Percentiles rank a stretch among this genome's conserved stretches.
phyloP scores from a whole-genome alignment of 2,329 filamentous ascomycete species.

The Xylaria sp. region DNA sequence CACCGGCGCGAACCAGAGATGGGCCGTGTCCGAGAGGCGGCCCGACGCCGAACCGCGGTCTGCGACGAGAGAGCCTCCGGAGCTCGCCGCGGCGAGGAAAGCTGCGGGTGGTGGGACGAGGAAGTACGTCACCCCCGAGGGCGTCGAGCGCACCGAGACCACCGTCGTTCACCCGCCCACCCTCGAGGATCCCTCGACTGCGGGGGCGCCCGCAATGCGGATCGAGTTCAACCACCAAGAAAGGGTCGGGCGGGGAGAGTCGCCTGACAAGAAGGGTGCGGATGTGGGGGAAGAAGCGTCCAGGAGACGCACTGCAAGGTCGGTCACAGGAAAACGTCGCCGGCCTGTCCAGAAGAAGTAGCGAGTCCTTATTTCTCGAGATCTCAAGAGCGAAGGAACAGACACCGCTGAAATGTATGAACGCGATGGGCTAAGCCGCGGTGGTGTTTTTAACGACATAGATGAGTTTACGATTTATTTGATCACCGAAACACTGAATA shows the following conservation, averaged over 20 bases:
- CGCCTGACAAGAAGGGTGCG: background rate
- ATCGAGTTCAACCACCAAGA: background rate
- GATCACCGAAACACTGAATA: too few species aligned
- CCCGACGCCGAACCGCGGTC: background rate
- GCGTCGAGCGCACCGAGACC: background rate
- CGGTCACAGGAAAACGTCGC: too few species aligned
- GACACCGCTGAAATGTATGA: too few species aligned
- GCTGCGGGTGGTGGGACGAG: background rate
- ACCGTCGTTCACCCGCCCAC: background rate
- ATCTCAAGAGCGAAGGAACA: too few species aligned
- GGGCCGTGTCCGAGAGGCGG: slow-evolving; percentile 4
- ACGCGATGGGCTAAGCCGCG: too few species aligned
- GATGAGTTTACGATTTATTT: too few species aligned
- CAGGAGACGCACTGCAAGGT: too few species aligned
- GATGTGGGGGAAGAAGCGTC: too few species aligned
- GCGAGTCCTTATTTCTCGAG: too few species aligned
- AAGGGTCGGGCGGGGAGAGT: too few species aligned
- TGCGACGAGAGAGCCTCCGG: background rate
- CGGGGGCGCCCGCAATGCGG: background rate
- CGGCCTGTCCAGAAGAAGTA: too few species aligned
- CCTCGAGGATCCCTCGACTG: background rate
- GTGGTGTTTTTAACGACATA: too few species aligned
- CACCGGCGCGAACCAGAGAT: slow-evolving; percentile 18
- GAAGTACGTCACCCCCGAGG: background rate
- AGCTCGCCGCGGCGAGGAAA: background rate